phyloP scores from a whole-genome alignment of 805 yeast species.

The Lachancea fermentati region DNA sequence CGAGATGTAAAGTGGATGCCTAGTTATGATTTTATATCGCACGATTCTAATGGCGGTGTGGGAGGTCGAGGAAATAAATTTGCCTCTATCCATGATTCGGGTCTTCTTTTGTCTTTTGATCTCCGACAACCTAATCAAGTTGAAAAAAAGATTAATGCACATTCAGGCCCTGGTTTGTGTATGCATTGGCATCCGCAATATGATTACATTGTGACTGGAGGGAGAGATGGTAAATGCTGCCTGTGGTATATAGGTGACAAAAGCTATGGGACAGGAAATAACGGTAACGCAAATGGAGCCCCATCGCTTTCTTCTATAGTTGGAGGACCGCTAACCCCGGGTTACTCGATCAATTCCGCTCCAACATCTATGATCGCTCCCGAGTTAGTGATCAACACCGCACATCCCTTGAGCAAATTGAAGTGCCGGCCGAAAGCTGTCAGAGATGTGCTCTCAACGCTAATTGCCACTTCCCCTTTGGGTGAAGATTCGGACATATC shows the following conservation, averaged over 20 bases:
- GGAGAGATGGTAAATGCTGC: slow-evolving; percentile 63
- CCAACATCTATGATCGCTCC: slow-evolving; percentile 38
- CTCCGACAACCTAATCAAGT: slow-evolving; percentile 55
- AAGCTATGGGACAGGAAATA: slow-evolving; percentile 3
- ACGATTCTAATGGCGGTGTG: slow-evolving; percentile 15
- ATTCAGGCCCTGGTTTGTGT: slow-evolving; percentile 84
- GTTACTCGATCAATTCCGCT: slow-evolving; percentile 5
- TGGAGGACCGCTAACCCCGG: slow-evolving; percentile 1
- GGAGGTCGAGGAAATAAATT: slow-evolving; percentile 40
- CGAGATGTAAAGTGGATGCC: slow-evolving; percentile 53
- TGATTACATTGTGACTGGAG: slow-evolving; percentile 85
- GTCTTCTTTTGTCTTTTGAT: slow-evolving; percentile 84
- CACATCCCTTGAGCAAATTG: slow-evolving; percentile 67
- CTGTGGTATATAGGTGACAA: slow-evolving; percentile 33
- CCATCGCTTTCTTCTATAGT: slow-evolving; percentile 1
- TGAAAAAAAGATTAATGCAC: slow-evolving; percentile 79
- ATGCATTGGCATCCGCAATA: slow-evolving; percentile 82
- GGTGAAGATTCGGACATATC: slow-evolving; percentile 65
- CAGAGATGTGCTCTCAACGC: slow-evolving; percentile 45
- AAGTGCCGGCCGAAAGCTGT: slow-evolving; percentile 29
- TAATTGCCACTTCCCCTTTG: slow-evolving; percentile 67
- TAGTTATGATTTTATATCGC: slow-evolving; percentile 35
- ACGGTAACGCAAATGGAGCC: slow-evolving; percentile 5
- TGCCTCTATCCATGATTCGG: slow-evolving; percentile 83
- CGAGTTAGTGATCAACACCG: slow-evolving; percentile 63